phyloP scores from a whole-genome alignment of 148 eudicot genomes.

The Rhododendron ferrugineum region DNA sequence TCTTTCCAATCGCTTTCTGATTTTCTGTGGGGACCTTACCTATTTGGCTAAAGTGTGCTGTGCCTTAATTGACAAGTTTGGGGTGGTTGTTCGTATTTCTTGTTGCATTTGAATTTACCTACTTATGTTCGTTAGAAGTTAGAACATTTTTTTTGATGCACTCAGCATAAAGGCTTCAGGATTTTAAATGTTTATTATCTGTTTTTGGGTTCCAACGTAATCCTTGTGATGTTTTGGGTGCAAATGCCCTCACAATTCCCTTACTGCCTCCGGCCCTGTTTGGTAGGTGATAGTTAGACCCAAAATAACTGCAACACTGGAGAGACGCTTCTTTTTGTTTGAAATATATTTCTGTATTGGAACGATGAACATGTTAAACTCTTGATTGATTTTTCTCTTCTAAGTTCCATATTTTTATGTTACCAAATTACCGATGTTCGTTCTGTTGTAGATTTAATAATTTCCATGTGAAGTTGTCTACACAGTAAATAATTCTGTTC shows the following conservation, averaged over 20 bases:
- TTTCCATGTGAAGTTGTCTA: neutral
- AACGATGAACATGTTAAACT: neutral
- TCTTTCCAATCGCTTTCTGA: neutral
- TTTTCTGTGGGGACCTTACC: neutral
- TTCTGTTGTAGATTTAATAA: neutral
- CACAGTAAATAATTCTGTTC: neutral
- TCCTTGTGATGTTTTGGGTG: neutral
- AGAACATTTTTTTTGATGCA: neutral
- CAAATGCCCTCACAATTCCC: neutral
- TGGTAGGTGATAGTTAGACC: neutral
- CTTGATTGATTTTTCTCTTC: neutral
- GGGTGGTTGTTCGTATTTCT: neutral
- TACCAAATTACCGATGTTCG: neutral
- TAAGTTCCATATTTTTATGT: too few relatives aligned
- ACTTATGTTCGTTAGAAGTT: neutral
- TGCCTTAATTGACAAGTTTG: neutral
- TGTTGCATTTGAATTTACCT: neutral
- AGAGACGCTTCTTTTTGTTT: neutral
- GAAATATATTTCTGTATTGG: neutral
- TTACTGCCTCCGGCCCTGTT: neutral
- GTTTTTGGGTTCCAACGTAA: neutral
- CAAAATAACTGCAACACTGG: neutral
- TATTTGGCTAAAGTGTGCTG: neutral
- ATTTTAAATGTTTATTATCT: neutral
- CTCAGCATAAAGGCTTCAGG: neutral